Evolutionary conservation across 495 filamentous ascomycete genomes (phyloP).

Genomic region (Penicillium crystallinum): DNA sequence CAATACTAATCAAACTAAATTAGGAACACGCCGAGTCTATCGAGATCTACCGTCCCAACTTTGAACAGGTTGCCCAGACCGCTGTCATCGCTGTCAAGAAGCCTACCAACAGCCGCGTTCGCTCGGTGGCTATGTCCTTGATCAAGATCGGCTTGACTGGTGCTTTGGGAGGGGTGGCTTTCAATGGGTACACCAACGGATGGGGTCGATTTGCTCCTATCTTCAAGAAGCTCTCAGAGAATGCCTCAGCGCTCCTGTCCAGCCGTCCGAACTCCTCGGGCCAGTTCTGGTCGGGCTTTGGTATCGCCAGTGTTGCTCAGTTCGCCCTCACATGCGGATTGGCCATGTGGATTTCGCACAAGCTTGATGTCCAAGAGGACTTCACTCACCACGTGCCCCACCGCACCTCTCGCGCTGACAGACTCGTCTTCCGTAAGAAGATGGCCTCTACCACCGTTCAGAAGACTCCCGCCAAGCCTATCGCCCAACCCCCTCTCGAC

Average conservation of each 20-base stretch:
- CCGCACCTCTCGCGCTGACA: slow-evolving; percentile 7
- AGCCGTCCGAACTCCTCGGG: background rate
- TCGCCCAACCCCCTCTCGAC: background rate
- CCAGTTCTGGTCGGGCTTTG: slow-evolving; percentile 16
- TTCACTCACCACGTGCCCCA: slow-evolving; percentile 21
- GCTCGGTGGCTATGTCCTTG: background rate
- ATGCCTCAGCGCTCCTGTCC: background rate
- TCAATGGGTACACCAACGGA: slow-evolving; percentile 9
- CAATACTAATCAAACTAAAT: background rate
- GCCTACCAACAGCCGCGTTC: background rate
- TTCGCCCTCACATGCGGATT: slow-evolving; percentile 12
- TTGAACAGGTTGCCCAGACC: slow-evolving; percentile 17
- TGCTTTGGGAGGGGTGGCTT: slow-evolving; percentile 1
- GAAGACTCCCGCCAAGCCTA: background rate
- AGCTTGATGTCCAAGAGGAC: slow-evolving; percentile 23
- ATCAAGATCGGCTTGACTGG: slow-evolving; percentile 12
- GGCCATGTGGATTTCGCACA: slow-evolving; percentile 19
- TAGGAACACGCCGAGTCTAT: slow-evolving; percentile 16
- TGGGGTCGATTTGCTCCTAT: slow-evolving; percentile 1
- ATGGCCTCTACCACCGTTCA: background rate
- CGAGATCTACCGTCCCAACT: slow-evolving; percentile 19
- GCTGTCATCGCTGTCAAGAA: slow-evolving; percentile 15
- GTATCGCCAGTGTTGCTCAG: slow-evolving; percentile 17
- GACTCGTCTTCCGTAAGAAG: slow-evolving; percentile 7
- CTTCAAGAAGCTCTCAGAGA: background rate